Base-by-base conservation (phyloP, 2,329 filamentous ascomycete species). In the Podosphaera fusca region DNA sequence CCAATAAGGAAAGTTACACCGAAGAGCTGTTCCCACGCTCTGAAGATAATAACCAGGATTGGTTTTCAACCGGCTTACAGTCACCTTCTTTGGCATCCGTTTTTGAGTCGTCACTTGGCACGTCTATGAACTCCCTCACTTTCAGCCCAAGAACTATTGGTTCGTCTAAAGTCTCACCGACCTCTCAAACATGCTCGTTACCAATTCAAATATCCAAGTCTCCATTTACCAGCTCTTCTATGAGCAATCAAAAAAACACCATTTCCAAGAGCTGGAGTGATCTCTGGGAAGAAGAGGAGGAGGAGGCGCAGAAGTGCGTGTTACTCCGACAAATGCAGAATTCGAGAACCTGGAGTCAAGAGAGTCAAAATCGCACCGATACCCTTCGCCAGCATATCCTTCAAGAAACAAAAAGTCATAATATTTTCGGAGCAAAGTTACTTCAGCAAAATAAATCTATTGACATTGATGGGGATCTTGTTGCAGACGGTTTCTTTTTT, bases 261-360 rank as follows among this genome's bases (percentile, higher is more conserved):
- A 86, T 94, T 53, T 95, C 92, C 58, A 96, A 96, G 82, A 96
- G 92, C 74, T 98, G 92, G 92, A 95, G 89, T 66, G 92, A 98
- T 69, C 81, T 96, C 69, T 95, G 88, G 84, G 90, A 96, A 59
- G 90, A 96, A 69, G 88, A 92, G 65, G 82, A 85, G 61, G 79
- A 85, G 63, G 79, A 77, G 77, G 61, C 78, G 83, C 67, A 72
- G 79, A 70, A 76, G 59, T 73, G 73, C 4, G 71, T 84, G 33
- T 78, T 83, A 70, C 73, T 81, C 61, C 72, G 74, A 36, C 73
- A 71, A 60, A 71, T 73, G 67, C 75, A 84, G 65, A 87, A 87
- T 67, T 79, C 82, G 57, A 77, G 84, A 62, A 85, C 82, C 57
- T 89, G 83, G 82, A 89, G 85, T 66, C 84, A 85, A 61, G 70